These are phyloP conservation scores for Coprinopsis marcescibilis DNA, from an alignment of 768 basidiomycete species.

Conservation along the genomic window DNA sequence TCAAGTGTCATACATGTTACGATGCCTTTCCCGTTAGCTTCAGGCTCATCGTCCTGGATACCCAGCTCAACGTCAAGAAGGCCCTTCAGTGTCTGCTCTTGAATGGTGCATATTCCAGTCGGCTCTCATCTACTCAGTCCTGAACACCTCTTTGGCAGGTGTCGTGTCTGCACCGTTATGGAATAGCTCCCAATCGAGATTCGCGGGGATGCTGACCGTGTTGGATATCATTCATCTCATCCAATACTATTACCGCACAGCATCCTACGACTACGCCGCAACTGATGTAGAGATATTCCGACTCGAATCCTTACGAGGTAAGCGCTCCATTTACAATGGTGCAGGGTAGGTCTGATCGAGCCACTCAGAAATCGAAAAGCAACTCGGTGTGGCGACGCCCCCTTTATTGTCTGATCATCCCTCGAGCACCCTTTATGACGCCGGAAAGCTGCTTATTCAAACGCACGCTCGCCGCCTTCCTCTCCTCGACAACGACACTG, in stretches of 20 bases:
- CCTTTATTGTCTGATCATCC: conserved; percentile 89
- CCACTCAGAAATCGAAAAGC: conserved; percentile 82
- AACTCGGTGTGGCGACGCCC: conserved; percentile 86
- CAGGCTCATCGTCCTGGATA: conserved; percentile 94
- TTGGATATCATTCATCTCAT: conserved; percentile 98
- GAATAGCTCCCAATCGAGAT: conserved; percentile 90
- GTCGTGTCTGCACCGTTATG: conserved; percentile 97
- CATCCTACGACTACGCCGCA: conserved; percentile 77
- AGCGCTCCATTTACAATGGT: conserved; percentile 17
- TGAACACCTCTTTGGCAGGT: conserved; percentile 41
- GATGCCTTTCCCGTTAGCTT: conserved; percentile 98
- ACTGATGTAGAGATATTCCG: conserved; percentile 91
- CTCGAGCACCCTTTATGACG: conserved; percentile 80
- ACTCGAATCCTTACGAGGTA: conserved; percentile 84
- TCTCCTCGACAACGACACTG: conserved; percentile 86
- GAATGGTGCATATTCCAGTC: conserved; percentile 48
- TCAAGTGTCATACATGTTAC: conserved; percentile 83
- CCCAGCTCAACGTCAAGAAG: conserved; percentile 92
- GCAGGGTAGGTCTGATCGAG: conserved; percentile 6
- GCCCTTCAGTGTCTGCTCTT: conserved; percentile 81
- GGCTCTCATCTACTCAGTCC: conserved; percentile 11
- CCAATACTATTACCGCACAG: conserved; percentile 87
- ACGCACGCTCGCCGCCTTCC: conserved; percentile 95
- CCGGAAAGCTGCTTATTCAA: conserved; percentile 83
- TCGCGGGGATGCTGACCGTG: conserved; percentile 99